Conservation (phyloP, 106 monocot species). For the Apostasia ramifera region DNA sequence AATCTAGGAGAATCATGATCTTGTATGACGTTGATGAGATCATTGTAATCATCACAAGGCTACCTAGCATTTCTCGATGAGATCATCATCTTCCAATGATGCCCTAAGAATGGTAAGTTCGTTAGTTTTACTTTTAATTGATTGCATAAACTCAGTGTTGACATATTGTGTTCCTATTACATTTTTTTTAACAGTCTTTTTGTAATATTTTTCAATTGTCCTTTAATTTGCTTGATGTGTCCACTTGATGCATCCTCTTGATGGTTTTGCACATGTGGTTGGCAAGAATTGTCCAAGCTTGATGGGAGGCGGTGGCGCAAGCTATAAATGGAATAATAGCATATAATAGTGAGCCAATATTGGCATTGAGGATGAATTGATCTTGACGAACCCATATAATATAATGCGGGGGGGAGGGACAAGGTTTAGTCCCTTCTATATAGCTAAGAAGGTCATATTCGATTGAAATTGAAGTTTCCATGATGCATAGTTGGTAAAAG, state of each 20-base stretch:
- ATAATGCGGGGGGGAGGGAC: not conserved
- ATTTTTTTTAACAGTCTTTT: not conserved
- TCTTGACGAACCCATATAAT: slow-evolving; percentile 2
- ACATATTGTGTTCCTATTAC: no score
- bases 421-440: slow-evolving; percentile 3
- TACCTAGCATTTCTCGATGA: not conserved
- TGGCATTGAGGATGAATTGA: slow-evolving; percentile 10
- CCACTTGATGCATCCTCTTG: not conserved
- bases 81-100: not conserved
- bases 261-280: slow-evolving; percentile 5
- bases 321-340: not conserved
- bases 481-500: slow-evolving; percentile 7
- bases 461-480: slow-evolving; percentile 7
- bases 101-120: slow-evolving; percentile 4
- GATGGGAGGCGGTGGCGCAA: not conserved
- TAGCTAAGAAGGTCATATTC: slow-evolving; percentile 13
- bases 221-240: not conserved
- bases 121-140: not conserved
- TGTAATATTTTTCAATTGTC: not conserved
- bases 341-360: slow-evolving; percentile 1
- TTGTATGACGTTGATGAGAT: not conserved
- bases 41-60: not conserved
- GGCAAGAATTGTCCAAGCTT: slow-evolving; percentile 9
- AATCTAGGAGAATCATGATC: not conserved
- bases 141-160: not conserved